Evolutionary conservation across 1,284 basidiomycete species (phyloP).

Genomic region (Sphagnurus paluster): DNA sequence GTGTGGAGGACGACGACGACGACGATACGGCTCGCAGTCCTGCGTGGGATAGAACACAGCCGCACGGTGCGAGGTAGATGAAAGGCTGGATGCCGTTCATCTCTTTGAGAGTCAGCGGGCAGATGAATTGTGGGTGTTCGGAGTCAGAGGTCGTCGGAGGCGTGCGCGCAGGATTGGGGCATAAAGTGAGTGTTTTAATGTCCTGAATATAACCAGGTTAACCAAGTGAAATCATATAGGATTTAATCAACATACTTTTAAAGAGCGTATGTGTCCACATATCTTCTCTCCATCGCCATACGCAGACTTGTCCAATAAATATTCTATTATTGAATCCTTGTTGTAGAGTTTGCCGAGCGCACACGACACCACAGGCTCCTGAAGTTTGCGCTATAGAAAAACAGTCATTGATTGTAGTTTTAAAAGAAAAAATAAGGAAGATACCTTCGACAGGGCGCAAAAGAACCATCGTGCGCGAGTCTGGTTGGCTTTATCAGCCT

Average conservation of each 20-base stretch:
- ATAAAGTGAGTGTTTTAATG: constrained; percentile 78
- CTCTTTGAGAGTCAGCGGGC: constrained; percentile 87
- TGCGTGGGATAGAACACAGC: constrained; percentile 84
- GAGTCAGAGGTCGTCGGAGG: constrained; percentile 30
- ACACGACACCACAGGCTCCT: constrained; percentile 87
- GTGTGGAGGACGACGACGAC: constrained; percentile 25
- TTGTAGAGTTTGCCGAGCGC: constrained; percentile 92
- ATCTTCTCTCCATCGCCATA: constrained; percentile 16
- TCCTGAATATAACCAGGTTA: constrained; percentile 64
- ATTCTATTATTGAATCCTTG: constrained; percentile 89
- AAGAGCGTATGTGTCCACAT: constrained; percentile 74
- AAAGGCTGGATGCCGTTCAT: constrained; percentile 92
- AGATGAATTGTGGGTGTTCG: constrained; percentile 75
- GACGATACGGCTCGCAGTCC: constrained; percentile 65
- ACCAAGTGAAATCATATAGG: constrained; percentile 1
- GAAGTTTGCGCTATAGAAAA: constrained; percentile 65
- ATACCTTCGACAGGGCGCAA: constrained; percentile 90
- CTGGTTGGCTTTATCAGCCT: constrained; percentile 85
- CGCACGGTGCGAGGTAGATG: constrained; percentile 82
- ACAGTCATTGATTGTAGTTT: not conserved
- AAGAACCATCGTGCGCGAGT: constrained; percentile 86
- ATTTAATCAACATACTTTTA: constrained; percentile 67
- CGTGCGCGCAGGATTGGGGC: constrained; percentile 60
- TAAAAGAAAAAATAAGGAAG: constrained; percentile 16
- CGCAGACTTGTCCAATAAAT: constrained; percentile 72